These are phyloP conservation scores for Dillenia turbinata DNA, from an alignment of 164 flowering plant genomes.

Conservation along the genomic window DNA sequence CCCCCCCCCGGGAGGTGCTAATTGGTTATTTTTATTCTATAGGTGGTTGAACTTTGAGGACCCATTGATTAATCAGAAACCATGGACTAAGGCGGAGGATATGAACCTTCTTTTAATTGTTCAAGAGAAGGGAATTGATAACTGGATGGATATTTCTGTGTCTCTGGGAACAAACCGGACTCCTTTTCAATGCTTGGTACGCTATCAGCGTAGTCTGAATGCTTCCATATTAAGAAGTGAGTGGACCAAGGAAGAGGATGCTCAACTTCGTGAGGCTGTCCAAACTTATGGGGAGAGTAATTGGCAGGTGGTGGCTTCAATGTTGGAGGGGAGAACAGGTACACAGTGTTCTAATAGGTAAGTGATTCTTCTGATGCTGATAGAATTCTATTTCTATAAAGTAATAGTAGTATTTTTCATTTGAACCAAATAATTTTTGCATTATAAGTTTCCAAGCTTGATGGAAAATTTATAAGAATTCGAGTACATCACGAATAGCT, in stretches of 20 bases:
- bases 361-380: conserved; percentile 19
- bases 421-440: too few relatives aligned
- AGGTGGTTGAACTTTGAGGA: conserved; percentile 91
- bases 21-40: conserved; percentile 7
- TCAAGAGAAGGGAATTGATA: conserved; percentile 54
- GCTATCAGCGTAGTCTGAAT: conserved; percentile 91
- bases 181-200: conserved; percentile 81
- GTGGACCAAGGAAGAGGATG: conserved; percentile 90
- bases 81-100: conserved; percentile 77
- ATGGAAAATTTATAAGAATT: too few relatives aligned
- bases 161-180: conserved; percentile 72
- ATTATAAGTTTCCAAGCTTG: too few relatives aligned
- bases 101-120: conserved; percentile 50
- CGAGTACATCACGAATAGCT: too few relatives aligned
- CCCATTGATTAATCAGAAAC: conserved; percentile 58
- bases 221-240: conserved; percentile 58
- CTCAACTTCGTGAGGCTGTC: conserved; percentile 69
- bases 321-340: conserved; percentile 69
- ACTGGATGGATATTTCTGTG: conserved; percentile 74
- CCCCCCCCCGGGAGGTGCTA: too few relatives aligned
- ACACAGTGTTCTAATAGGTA: conserved; percentile 94
- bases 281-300: conserved; percentile 65
- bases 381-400: neutral
- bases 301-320: conserved; percentile 85
- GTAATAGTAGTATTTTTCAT: neutral